Evolutionary conservation across 2,329 filamentous ascomycete genomes (phyloP), one percentile per base, ranked within the genome.

Genomic region (Penicillium sp.): DNA sequence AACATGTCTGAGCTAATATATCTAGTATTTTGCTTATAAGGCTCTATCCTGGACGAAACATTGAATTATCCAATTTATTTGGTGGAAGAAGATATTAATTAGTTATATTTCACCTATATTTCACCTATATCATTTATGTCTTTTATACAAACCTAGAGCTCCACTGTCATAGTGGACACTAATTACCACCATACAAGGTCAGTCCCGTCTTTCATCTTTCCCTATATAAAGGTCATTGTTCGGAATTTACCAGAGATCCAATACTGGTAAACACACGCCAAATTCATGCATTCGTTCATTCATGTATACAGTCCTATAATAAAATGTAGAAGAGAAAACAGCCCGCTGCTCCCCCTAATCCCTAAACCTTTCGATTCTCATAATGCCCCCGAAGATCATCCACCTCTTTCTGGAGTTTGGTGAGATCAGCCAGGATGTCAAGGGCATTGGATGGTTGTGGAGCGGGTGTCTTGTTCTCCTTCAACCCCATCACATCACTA

Each of bases 351-450:
- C 47, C 43, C 53, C 19, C 47, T 48, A 70, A 33, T 70, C 64
- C 54, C 68, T 71, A 38, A 27, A 64, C 60, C 54, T 69, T 70
- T 29, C 71, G 70, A 51, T 58, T 71, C 55, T 75, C 72, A 58
- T 76, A 77, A 40, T 73, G 74, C 2, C 73, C 75, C 19, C 75
- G 70, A 41, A 77, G 69, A 58, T 76, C 88, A 74, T 93, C 89
- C 40, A 93, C 89, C 69, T 93, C 90, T 69, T 83, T 83, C 74
- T 91, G 89, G 61, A 93, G 74, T 23, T 86, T 86, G 47, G 85
- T 83, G 55, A 93, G 74, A 70, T 93, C 89, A 1, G 88, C 88
- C 63, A 93, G 73, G 58, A 93, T 90, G 68, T 89, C 84, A 42
- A 74, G 73, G 1, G 78, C 75, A 52, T 76, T 74, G 10, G 76